Evolutionary conservation across 768 basidiomycete genomes (phyloP).

Genomic region (Mrakia frigida): DNA sequence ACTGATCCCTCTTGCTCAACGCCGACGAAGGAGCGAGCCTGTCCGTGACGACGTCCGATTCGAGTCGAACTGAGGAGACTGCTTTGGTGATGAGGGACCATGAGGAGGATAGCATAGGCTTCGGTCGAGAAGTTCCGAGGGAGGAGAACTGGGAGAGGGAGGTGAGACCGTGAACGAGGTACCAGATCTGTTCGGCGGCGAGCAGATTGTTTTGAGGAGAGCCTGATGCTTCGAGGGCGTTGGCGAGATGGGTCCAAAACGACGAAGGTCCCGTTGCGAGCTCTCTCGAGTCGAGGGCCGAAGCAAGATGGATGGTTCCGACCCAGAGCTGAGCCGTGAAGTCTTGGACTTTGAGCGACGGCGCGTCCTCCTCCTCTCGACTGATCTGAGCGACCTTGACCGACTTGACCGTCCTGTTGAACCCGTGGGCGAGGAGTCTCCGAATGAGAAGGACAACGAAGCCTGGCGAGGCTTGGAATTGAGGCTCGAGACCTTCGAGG

Average conservation of each 20-base stretch:
- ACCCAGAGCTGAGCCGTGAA: constrained; percentile 67
- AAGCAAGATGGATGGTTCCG: constrained; percentile 45
- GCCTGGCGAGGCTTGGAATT: neutral
- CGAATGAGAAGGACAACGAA: constrained; percentile 46
- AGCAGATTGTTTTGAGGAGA: constrained; percentile 37
- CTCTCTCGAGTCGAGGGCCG: neutral
- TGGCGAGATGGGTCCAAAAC: constrained; percentile 4
- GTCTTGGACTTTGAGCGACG: constrained; percentile 48
- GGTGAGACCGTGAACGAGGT: constrained; percentile 61
- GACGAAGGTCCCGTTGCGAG: neutral
- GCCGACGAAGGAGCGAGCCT: constrained; percentile 45
- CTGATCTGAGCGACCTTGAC: constrained; percentile 42
- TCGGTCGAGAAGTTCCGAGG: constrained; percentile 49
- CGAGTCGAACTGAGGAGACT: constrained; percentile 57
- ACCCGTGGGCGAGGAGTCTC: constrained; percentile 54
- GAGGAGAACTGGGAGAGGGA: constrained; percentile 73
- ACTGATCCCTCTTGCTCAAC: constrained; percentile 60
- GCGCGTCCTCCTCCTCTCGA: constrained; percentile 31
- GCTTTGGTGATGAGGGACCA: constrained; percentile 65
- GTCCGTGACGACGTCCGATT: constrained; percentile 47
- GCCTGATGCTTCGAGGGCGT: neutral
- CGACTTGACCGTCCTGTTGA: constrained; percentile 50
- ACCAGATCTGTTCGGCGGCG: constrained; percentile 64
- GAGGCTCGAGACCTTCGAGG: neutral
- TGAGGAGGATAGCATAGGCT: constrained; percentile 50